These are phyloP conservation scores for Aspergillus ostianus DNA, from an alignment of 495 filamentous ascomycete species.

Conservation along the genomic window DNA sequence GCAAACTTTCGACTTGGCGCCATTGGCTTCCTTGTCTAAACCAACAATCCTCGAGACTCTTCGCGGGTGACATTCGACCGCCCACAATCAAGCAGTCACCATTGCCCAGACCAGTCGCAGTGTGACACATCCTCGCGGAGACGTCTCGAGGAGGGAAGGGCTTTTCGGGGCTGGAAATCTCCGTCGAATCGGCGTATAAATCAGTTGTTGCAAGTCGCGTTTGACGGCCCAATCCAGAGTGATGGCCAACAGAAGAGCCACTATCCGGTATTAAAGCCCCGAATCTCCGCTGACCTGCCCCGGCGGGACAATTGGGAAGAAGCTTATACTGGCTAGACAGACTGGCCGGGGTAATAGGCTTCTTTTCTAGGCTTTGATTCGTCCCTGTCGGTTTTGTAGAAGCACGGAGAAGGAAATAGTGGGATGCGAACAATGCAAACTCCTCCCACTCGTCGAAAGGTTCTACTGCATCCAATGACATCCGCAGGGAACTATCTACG, in stretches of 20 bases:
- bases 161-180: constrained; percentile 17
- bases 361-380: neutral
- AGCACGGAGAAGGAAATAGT: constrained; percentile 82
- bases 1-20: constrained; percentile 61
- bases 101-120: constrained; percentile 57
- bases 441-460: constrained; percentile 97
- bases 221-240: constrained; percentile 63
- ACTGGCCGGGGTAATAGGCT: neutral
- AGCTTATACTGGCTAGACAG: constrained; percentile 23
- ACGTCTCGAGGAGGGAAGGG: constrained; percentile 39
- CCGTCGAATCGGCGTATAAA: constrained; percentile 42
- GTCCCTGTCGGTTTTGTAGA: constrained; percentile 19
- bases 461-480: constrained; percentile 63
- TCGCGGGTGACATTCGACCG: constrained; percentile 71
- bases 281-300: constrained; percentile 35
- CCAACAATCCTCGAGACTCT: constrained; percentile 70
- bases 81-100: constrained; percentile 65
- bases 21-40: constrained; percentile 57
- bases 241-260: constrained; percentile 40
- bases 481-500: constrained; percentile 53
- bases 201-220: constrained; percentile 60
- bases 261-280: constrained; percentile 42
- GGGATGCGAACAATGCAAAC: constrained; percentile 78
- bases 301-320: constrained; percentile 16
- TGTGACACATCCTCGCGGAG: constrained; percentile 70